These are phyloP conservation scores for Ogataea pini DNA, from an alignment of 805 yeast species.

Conservation along the genomic window DNA sequence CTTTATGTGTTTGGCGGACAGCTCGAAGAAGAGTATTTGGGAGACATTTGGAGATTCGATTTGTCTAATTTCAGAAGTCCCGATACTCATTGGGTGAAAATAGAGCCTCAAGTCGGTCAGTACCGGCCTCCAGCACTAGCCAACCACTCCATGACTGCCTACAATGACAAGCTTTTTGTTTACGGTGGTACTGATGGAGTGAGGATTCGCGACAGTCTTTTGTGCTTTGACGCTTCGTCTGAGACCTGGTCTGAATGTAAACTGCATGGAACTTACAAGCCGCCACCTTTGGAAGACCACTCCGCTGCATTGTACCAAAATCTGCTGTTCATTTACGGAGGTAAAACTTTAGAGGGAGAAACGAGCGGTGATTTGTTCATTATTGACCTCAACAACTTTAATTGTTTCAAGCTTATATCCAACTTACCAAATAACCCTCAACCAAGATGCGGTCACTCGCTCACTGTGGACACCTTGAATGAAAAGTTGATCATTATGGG, in stretches of 20 bases:
- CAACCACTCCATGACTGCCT: slow-evolving; percentile 85
- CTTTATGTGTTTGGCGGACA: slow-evolving; percentile 95
- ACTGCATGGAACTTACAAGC: slow-evolving; percentile 62
- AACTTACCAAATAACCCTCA: slow-evolving; percentile 61
- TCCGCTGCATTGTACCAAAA: slow-evolving; percentile 79
- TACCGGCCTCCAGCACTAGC: slow-evolving; percentile 76
- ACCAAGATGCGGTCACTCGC: slow-evolving; percentile 87
- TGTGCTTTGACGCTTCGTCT: slow-evolving; percentile 71
- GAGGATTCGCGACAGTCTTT: slow-evolving; percentile 70
- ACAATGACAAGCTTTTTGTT: slow-evolving; percentile 74
- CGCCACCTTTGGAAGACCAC: slow-evolving; percentile 91
- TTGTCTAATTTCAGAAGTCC: slow-evolving; percentile 82
- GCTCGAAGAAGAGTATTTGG: slow-evolving; percentile 73
- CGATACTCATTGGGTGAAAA: slow-evolving; percentile 78
- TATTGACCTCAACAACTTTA: slow-evolving; percentile 69
- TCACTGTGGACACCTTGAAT: slow-evolving; percentile 66
- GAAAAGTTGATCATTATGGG: slow-evolving; percentile 85
- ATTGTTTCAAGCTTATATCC: slow-evolving; percentile 60
- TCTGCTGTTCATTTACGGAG: slow-evolving; percentile 84
- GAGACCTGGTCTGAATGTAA: slow-evolving; percentile 71
- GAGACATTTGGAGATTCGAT: slow-evolving; percentile 85
- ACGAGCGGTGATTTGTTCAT: slow-evolving; percentile 67
- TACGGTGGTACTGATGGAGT: slow-evolving; percentile 87
- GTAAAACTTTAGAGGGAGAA: slow-evolving; percentile 73
- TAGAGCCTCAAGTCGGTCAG: slow-evolving; percentile 45